These are phyloP conservation scores for Senna siamea DNA, from an alignment of 306 rosid species.

Conservation along the genomic window DNA sequence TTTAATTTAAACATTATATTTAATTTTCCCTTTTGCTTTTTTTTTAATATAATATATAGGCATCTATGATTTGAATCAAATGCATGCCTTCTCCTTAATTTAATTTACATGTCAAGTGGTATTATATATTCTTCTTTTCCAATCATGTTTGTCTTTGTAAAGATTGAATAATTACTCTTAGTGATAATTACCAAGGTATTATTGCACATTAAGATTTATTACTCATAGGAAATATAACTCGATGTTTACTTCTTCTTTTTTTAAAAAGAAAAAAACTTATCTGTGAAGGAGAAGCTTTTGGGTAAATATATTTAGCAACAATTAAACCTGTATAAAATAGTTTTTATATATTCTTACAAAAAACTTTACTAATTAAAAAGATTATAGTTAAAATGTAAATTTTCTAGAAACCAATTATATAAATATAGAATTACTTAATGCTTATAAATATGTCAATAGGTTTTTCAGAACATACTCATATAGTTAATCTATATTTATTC, in stretches of 20 bases:
- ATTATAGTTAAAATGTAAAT: too few relatives aligned
- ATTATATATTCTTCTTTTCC: background rate
- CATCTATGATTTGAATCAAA: slow-evolving; percentile 18
- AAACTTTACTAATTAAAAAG: too few relatives aligned
- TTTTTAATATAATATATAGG: background rate
- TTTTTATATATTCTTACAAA: background rate
- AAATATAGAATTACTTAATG: too few relatives aligned
- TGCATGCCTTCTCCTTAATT: background rate
- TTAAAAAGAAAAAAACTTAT: background rate
- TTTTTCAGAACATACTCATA: too few relatives aligned
- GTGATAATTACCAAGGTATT: background rate
- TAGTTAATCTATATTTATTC: too few relatives aligned
- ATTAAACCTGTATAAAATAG: background rate
- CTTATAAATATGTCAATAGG: too few relatives aligned
- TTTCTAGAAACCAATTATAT: too few relatives aligned
- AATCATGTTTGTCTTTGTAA: background rate
- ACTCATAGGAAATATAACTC: background rate
- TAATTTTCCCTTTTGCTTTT: background rate
- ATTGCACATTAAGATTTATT: background rate
- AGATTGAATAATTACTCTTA: background rate
- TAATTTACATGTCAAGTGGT: background rate
- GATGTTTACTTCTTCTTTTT: background rate
- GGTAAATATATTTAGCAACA: background rate
- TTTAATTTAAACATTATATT: background rate
- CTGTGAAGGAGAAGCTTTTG: background rate